phyloP scores from a whole-genome alignment of 345 rosid species.

The Eutrema yunnanense region DNA sequence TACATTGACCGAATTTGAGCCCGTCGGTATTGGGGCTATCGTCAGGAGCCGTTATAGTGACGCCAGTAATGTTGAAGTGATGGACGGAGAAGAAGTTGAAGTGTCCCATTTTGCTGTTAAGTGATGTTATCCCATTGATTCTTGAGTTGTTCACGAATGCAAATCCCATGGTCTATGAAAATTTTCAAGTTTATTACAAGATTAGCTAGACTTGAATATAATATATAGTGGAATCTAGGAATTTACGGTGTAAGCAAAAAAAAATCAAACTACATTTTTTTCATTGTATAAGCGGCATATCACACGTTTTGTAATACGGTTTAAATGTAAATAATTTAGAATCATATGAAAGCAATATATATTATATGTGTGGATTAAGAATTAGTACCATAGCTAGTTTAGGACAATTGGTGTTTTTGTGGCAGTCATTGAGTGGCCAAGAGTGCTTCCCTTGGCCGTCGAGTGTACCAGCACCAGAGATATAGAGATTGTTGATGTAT shows the following conservation, averaged over 20 bases:
- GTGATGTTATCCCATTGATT: slow-evolving; percentile 21
- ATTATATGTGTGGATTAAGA: not conserved
- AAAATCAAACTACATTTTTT: no score
- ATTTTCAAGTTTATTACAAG: not conserved
- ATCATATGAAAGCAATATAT: not conserved
- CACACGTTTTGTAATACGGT: not conserved
- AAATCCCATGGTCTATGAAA: slow-evolving; percentile 14
- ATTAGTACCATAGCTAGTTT: slow-evolving; percentile 23
- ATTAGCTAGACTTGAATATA: not conserved
- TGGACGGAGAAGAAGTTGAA: slow-evolving; percentile 16
- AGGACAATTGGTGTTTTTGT: slow-evolving; percentile 16
- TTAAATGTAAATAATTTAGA: not conserved
- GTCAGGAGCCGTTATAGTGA: slow-evolving; percentile 18
- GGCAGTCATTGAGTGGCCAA: slow-evolving; percentile 27
- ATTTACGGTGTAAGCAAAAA: no score
- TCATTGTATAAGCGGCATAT: no score
- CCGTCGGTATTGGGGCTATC: slow-evolving; percentile 31
- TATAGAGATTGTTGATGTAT: slow-evolving; percentile 11
- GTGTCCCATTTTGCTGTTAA: slow-evolving; percentile 29
- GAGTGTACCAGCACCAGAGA: slow-evolving; percentile 23
- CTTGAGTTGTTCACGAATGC: slow-evolving; percentile 24
- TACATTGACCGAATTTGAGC: slow-evolving; percentile 20
- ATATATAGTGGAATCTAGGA: not conserved
- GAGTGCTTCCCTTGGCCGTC: slow-evolving; percentile 25
- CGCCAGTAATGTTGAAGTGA: slow-evolving; percentile 9